These are phyloP conservation scores for Penicillium malachiteum DNA, from an alignment of 495 filamentous ascomycete species.

Conservation along the genomic window DNA sequence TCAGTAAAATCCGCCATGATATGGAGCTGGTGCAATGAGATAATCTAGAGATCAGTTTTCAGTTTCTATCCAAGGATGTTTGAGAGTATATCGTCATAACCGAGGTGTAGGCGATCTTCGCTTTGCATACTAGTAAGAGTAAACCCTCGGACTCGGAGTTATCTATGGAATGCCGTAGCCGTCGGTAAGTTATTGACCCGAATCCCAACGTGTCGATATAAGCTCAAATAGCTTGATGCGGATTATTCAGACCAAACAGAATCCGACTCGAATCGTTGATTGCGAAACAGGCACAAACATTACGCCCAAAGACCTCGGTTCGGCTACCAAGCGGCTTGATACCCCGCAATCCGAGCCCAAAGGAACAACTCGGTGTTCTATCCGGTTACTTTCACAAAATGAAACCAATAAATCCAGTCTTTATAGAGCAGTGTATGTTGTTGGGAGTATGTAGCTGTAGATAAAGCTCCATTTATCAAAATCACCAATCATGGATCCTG, in stretches of 20 bases:
- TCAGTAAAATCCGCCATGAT: conserved; percentile 42
- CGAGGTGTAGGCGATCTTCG: background rate
- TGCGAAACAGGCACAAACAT: background rate
- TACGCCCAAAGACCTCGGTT: conserved; percentile 19
- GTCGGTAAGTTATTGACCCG: background rate
- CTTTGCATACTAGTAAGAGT: background rate
- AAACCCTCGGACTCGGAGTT: background rate
- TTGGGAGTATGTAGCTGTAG: background rate
- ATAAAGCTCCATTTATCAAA: background rate
- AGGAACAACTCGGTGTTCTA: conserved; percentile 4
- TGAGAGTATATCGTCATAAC: background rate
- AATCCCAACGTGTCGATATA: too few relatives aligned
- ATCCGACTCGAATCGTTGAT: too few relatives aligned
- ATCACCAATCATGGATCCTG: conserved; percentile 18
- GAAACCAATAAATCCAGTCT: background rate
- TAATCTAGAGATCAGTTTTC: too few relatives aligned
- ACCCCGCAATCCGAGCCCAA: conserved; percentile 18
- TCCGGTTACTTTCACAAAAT: background rate
- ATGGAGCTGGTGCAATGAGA: too few relatives aligned
- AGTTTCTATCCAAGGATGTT: too few relatives aligned
- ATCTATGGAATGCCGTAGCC: background rate
- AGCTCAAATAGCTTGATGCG: too few relatives aligned
- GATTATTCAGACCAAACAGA: too few relatives aligned
- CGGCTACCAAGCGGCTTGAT: conserved; percentile 10
- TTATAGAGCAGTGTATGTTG: background rate